Evolutionary conservation across 1,284 basidiomycete species (phyloP).

Genomic region (Cutaneotrichosporon dermatis): DNA sequence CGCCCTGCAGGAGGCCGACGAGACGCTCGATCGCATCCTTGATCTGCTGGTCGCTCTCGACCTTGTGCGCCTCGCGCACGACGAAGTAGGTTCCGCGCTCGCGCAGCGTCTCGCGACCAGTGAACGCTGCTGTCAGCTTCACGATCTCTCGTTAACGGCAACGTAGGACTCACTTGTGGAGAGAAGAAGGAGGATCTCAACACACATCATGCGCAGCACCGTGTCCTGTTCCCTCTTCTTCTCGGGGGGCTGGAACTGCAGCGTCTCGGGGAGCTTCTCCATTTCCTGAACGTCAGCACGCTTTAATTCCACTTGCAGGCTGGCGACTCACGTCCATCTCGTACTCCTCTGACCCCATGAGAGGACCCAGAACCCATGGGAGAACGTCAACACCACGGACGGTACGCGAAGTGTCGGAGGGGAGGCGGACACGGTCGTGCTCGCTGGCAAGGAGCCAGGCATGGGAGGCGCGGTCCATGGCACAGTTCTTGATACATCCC

Average conservation of each 20-base stretch:
- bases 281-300: too few species aligned
- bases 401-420: constrained; percentile 40
- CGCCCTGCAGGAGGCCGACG: constrained; percentile 68
- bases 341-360: constrained; percentile 91
- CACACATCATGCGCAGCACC: constrained; percentile 72
- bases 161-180: constrained; percentile 59
- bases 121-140: constrained; percentile 53
- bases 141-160: not conserved
- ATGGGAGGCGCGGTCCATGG: constrained; percentile 45
- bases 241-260: constrained; percentile 81
- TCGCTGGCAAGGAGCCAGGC: constrained; percentile 44
- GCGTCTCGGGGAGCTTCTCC: constrained; percentile 73
- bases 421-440: constrained; percentile 45
- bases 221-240: constrained; percentile 81
- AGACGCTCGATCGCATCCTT: constrained; percentile 66
- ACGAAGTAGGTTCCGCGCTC: constrained; percentile 83
- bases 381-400: constrained; percentile 78
- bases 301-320: constrained; percentile 25
- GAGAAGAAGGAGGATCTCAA: constrained; percentile 84
- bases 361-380: constrained; percentile 76
- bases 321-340: constrained; percentile 73
- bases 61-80: constrained; percentile 71
- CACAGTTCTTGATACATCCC: constrained; percentile 66
- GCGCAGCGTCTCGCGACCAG: constrained; percentile 77
- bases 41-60: constrained; percentile 70